Conservation (phyloP, 495 filamentous ascomycete species). For the Margaritispora aquatica region DNA sequence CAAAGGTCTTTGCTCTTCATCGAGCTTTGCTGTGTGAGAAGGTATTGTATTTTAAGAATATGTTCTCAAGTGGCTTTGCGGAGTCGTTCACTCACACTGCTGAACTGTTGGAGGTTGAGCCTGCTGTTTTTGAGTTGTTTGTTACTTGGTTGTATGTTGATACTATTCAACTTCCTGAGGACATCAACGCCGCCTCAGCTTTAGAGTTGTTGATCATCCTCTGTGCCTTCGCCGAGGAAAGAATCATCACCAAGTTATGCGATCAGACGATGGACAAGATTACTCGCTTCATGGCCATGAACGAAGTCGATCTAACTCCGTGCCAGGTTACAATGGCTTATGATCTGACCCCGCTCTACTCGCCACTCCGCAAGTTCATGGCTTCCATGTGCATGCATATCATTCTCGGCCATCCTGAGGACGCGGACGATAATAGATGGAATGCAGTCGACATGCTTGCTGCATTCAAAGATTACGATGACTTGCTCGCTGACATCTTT, state of each 20-base stretch:
- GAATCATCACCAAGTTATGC: neutral
- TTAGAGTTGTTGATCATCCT: neutral
- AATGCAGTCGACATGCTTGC: neutral
- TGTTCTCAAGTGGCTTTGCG: neutral
- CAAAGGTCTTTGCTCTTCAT: neutral
- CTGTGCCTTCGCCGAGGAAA: neutral
- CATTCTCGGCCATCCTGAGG: neutral
- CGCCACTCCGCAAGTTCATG: neutral
- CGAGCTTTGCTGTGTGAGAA: neutral
- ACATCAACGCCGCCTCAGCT: neutral
- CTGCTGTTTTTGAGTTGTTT: neutral
- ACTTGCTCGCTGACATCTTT: neutral
- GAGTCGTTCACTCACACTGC: neutral
- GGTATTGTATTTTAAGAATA: neutral
- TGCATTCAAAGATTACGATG: neutral
- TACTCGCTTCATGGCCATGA: neutral
- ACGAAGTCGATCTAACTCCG: neutral
- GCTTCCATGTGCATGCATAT: neutral
- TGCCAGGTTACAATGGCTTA: neutral
- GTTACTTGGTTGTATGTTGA: conserved; percentile 3
- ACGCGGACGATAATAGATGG: neutral
- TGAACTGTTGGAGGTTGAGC: neutral
- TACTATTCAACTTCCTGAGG: neutral
- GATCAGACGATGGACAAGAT: neutral
- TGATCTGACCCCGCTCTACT: neutral